These are phyloP conservation scores for Xylariaceae sp. DNA, from an alignment of 2,329 filamentous ascomycete species.

Conservation along the genomic window DNA sequence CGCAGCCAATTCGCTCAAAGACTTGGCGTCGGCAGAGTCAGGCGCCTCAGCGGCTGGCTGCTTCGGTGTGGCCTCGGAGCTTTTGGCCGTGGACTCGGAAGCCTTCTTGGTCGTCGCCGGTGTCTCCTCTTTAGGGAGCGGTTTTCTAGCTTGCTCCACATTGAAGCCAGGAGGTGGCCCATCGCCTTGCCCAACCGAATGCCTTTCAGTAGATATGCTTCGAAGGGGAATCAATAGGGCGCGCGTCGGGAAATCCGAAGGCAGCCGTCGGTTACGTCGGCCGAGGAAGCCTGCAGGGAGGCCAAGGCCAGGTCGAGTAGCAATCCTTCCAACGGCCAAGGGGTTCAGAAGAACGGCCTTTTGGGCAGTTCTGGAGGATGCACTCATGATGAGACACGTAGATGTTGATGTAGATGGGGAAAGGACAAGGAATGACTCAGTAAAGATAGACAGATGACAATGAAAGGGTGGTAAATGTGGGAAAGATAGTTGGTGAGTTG, in stretches of 20 bases:
- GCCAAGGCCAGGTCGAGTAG: constrained; percentile 49
- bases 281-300: constrained; percentile 51
- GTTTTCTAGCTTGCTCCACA: constrained; percentile 85
- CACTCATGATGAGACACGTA: constrained; percentile 53
- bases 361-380: constrained; percentile 58
- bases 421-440: neutral
- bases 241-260: constrained; percentile 52
- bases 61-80: constrained; percentile 28
- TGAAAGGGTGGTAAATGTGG: neutral
- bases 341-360: constrained; percentile 57
- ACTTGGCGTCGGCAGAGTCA: constrained; percentile 45
- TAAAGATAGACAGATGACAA: constrained; percentile 4
- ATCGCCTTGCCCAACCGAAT: constrained; percentile 53
- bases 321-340: constrained; percentile 49
- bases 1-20: constrained; percentile 63
- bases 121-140: constrained; percentile 62
- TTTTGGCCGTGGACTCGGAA: constrained; percentile 38
- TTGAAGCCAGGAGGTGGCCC: constrained; percentile 90
- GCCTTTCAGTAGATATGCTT: constrained; percentile 61
- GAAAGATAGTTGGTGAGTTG: constrained; percentile 1
- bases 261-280: constrained; percentile 50
- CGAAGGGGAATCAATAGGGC: constrained; percentile 61
- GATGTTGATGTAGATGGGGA: no score
- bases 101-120: constrained; percentile 39
- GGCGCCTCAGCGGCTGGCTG: constrained; percentile 34